A percentile compares a stretch with the other conserved stretches of the same genome.
phyloP scores from a whole-genome alignment of 2,329 filamentous ascomycete species.

The Stachybotrys echinatus region DNA sequence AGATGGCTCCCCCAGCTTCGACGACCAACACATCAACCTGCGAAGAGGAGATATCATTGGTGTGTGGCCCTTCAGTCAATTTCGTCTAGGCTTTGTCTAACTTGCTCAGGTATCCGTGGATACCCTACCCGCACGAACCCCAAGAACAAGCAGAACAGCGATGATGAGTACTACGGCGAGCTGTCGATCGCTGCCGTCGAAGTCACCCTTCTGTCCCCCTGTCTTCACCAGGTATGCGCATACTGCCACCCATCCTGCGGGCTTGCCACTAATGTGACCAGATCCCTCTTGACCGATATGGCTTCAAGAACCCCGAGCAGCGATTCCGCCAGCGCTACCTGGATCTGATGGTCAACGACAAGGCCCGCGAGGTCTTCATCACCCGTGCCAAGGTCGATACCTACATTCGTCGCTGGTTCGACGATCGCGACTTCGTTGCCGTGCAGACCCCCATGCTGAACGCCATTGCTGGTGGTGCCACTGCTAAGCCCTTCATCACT shows the following conservation, averaged over 20 bases:
- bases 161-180: conserved; percentile 60
- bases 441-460: conserved; percentile 99
- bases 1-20: conserved; percentile 63
- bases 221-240: conserved; percentile 65
- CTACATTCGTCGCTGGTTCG: conserved; percentile 85
- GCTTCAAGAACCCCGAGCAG: conserved; percentile 92
- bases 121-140: conserved; percentile 63
- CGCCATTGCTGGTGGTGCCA: conserved; percentile 89
- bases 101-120: conserved; percentile 18
- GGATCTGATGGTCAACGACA: conserved; percentile 95
- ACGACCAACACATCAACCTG: conserved; percentile 83
- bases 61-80: conserved; percentile 15
- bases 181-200: conserved; percentile 89
- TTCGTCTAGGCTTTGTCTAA: neutral
- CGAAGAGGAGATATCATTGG: conserved; percentile 92
- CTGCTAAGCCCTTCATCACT: conserved; percentile 86
- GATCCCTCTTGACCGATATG: conserved; percentile 79
- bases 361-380: conserved; percentile 75
- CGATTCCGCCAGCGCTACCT: conserved; percentile 90
- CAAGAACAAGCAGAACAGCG: conserved; percentile 79
- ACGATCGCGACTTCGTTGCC: conserved; percentile 82
- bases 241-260: neutral
- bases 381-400: conserved; percentile 82
- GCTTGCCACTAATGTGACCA: conserved; percentile 28
- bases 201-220: conserved; percentile 81